Percentiles rank a stretch among this genome's conserved stretches.
Evolutionary conservation across 768 basidiomycete genomes (phyloP).

Genomic region (Russula foetens): DNA sequence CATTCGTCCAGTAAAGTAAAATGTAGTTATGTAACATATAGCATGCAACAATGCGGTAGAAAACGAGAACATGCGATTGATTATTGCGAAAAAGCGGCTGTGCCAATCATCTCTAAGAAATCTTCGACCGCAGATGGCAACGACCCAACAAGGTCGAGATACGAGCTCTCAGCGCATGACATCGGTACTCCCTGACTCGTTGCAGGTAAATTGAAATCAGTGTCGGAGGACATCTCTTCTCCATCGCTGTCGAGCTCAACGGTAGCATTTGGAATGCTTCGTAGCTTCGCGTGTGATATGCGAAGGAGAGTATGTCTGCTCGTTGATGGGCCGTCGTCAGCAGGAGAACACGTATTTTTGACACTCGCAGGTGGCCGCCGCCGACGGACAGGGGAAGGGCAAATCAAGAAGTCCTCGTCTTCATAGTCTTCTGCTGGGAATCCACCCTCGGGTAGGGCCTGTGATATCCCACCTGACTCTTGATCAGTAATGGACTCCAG

Average conservation of each 20-base stretch:
- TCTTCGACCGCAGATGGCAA: constrained; percentile 12
- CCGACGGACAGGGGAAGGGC: not conserved
- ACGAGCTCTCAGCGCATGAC: not conserved
- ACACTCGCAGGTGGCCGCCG: not conserved
- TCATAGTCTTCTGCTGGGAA: not conserved
- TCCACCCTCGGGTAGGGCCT: not conserved
- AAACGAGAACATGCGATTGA: not conserved
- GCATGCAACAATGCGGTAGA: not conserved
- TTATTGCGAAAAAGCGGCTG: not conserved
- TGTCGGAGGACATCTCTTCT: constrained; percentile 1
- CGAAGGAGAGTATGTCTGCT: not conserved
- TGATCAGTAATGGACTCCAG: not conserved
- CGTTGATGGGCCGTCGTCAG: not conserved
- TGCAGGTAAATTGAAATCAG: not conserved
- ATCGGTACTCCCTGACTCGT: not conserved
- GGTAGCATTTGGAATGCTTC: constrained; percentile 1
- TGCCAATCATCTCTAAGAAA: constrained; percentile 10
- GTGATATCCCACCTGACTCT: not conserved
- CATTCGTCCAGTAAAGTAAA: not conserved
- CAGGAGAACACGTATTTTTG: not conserved
- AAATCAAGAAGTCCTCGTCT: not conserved
- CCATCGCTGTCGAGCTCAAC: constrained; percentile 13
- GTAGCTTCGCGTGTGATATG: constrained; percentile 16
- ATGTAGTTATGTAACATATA: not conserved
- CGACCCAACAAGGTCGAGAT: constrained; percentile 10